Base-by-base conservation (phyloP, 192 early-diverging fungal species). In the Rhizophagus prolifer region DNA sequence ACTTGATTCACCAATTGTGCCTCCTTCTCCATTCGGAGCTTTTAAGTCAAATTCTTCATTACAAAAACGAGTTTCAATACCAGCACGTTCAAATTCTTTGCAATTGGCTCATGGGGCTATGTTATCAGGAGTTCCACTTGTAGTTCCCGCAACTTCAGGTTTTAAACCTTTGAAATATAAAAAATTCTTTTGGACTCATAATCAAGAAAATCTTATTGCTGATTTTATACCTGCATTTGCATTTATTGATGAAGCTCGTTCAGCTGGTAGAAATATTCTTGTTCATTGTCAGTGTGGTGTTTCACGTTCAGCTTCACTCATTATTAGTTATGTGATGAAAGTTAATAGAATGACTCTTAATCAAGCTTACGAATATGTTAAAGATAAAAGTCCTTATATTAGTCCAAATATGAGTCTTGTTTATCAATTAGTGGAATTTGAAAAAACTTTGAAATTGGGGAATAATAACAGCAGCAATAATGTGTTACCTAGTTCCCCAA, bases 221-320 rank as follows among this genome's bases (percentile, higher is more conserved):
- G 85, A 92, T 68, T 89, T 96, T 47, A 79, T 82, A 14, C 68
- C 74, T 58, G 90, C 89, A 14, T 90, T 94, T 70, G 85, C 71
- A 31, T 89, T 86, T 74, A 95, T 96, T 76, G 88, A 93, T 75
- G 79, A 76, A 46, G 89, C 90, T 12, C 80, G 89, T 31, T 72
- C 26, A 8, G 62, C 76, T 13, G 87, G 88, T 58, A 72, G 85
- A 58, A 82, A 87, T 38, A 87, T 97, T 12, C 84, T 97, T 19
- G 91, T 97, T 10, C 91, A 94, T 75, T 97, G 96, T 86, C 92
- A 95, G 79, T 86, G 93, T 76, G 96, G 96, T 34, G 90, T 97
- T 26, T 94, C 96, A 25, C 85, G 96, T 66, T 96, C 94, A 26
- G 95, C 95, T 9, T 88, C 90, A 0, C 79, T 97, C 59, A 88